Evolutionary conservation across 768 basidiomycete genomes (phyloP), one percentile per base, ranked within the genome.

Genomic region (Tricholoma terreum): DNA sequence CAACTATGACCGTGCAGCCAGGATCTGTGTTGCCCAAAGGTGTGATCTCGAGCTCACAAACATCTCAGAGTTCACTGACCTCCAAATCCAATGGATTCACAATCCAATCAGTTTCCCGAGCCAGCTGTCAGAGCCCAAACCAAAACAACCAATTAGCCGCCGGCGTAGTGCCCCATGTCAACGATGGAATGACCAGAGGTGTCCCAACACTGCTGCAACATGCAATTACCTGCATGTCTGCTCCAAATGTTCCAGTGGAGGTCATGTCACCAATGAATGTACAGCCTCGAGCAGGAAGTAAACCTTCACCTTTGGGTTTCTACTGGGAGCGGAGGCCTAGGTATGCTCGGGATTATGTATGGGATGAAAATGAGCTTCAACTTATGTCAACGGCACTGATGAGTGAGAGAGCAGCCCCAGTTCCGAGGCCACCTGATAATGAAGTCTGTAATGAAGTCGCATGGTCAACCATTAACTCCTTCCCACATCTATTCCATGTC

Each of bases 1-100:
- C 55, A 9, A 65, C 4, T 73, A 61, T 52, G 73, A 77, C 45
- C 49, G 53, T 24, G 57, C 58, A 12, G 50, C 64, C 38, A 31
- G 59, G 14, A 27, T 57, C 38, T 17, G 57, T 0, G 57, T 59
- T 31, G n/a, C n/a, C n/a, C n/a, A n/a, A n/a, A n/a, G n/a, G n/a
- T n/a, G n/a, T n/a, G n/a, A n/a, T n/a, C n/a, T n/a, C n/a, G n/a
- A n/a, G n/a, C n/a, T n/a, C n/a, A n/a, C n/a, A n/a, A n/a, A n/a
- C n/a, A n/a, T n/a, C n/a, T n/a, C n/a, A n/a, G n/a, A n/a, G n/a
- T n/a, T n/a, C n/a, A n/a, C n/a, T n/a, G n/a, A n/a, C n/a, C n/a
- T n/a, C n/a, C n/a, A n/a, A n/a, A n/a, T n/a, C n/a, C n/a, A n/a
- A n/a, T n/a, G n/a, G n/a, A n/a, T n/a, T n/a, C n/a, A n/a, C n/a